A percentile compares a stretch with the other conserved stretches of the same genome.
These are phyloP conservation scores for Fusarium mangiferae DNA, from an alignment of 2,329 filamentous ascomycete genomes.

Conservation along the genomic window DNA sequence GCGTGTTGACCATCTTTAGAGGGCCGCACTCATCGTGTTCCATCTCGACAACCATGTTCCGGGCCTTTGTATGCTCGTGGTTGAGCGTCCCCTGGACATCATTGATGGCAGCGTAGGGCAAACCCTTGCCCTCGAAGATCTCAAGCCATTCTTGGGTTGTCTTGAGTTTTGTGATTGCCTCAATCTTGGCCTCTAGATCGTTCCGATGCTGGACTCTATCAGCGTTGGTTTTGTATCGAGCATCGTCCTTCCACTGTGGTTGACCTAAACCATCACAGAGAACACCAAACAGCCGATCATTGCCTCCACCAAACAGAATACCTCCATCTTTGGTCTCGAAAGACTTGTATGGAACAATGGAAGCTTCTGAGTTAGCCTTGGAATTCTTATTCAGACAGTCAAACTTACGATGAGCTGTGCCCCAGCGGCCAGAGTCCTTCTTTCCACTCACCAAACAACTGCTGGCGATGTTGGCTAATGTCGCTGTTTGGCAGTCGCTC, in stretches of 20 bases:
- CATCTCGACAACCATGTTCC: slow-evolving; percentile 90
- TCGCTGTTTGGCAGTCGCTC: slow-evolving; percentile 95
- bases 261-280: slow-evolving; percentile 69
- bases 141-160: slow-evolving; percentile 91
- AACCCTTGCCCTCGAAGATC: slow-evolving; percentile 86
- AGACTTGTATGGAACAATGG: slow-evolving; percentile 93
- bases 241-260: slow-evolving; percentile 69
- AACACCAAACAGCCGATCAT: slow-evolving; percentile 74
- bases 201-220: slow-evolving; percentile 75
- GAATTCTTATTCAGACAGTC: not conserved
- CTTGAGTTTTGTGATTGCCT: slow-evolving; percentile 76
- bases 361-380: slow-evolving; percentile 64
- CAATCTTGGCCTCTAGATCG: slow-evolving; percentile 82
- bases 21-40: slow-evolving; percentile 85
- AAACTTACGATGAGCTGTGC: slow-evolving; percentile 86
- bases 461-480: slow-evolving; percentile 93
- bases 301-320: slow-evolving; percentile 77
- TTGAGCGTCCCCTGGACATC: slow-evolving; percentile 87
- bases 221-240: slow-evolving; percentile 70
- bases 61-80: slow-evolving; percentile 84
- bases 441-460: slow-evolving; percentile 89
- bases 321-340: slow-evolving; percentile 80
- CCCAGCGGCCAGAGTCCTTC: slow-evolving; percentile 90
- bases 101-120: slow-evolving; percentile 94
- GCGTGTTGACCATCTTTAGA: slow-evolving; percentile 91